A percentile compares a stretch with the other conserved stretches of the same genome.
Evolutionary conservation across 768 basidiomycete species (phyloP).

Genomic region (Leccinum pellstonianum): DNA sequence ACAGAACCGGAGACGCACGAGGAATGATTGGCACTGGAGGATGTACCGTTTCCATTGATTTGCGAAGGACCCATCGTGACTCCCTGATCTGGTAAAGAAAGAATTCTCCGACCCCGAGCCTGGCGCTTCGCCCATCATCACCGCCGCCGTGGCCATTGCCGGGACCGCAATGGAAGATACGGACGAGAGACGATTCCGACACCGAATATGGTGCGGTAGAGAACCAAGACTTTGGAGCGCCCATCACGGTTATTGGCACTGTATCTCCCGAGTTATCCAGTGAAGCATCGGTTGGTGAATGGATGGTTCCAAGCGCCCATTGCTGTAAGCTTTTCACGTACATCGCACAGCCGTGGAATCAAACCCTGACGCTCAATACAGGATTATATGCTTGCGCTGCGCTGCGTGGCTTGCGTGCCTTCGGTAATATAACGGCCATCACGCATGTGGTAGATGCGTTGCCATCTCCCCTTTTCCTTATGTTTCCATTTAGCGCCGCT

Average conservation of each 20-base stretch:
- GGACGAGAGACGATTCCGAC: not conserved
- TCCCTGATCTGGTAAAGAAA: no score
- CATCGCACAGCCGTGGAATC: not conserved
- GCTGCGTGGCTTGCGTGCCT: not conserved
- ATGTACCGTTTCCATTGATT: not conserved
- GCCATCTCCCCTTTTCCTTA: not conserved
- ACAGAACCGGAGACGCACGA: not conserved
- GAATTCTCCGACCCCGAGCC: no score
- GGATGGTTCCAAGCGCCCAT: not conserved
- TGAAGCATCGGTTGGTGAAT: not conserved
- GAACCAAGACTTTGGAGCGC: not conserved
- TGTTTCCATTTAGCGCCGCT: not conserved
- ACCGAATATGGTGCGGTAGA: not conserved
- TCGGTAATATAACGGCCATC: not conserved
- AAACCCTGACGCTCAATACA: not conserved
- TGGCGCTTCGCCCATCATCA: not conserved
- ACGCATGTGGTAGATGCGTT: not conserved
- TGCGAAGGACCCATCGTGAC: not conserved
- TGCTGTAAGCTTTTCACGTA: not conserved
- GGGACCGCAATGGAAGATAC: not conserved
- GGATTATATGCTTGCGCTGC: not conserved
- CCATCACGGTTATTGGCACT: not conserved
- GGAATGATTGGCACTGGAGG: not conserved
- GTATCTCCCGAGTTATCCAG: not conserved
- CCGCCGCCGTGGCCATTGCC: not conserved